Conservation (phyloP, 2,329 filamentous ascomycete genomes). For the Teratosphaeria nubilosa region DNA sequence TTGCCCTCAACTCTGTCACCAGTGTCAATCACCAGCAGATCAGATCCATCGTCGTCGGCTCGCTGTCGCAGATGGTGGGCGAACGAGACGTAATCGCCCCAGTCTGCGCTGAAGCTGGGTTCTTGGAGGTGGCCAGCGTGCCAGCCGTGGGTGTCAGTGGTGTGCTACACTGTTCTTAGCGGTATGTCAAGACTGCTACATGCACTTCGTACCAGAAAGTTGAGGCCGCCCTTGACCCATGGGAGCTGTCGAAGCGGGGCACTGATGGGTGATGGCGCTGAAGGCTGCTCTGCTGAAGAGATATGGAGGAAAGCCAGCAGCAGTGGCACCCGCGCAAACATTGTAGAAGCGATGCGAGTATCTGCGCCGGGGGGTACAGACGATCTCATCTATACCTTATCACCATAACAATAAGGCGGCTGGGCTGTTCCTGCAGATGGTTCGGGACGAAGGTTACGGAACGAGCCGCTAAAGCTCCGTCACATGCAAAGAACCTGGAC, state of each 20-base stretch:
- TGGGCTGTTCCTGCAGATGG: constrained; percentile 1
- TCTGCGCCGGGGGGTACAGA: background rate
- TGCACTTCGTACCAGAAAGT: constrained; percentile 48
- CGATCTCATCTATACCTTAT: background rate
- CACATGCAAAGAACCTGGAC: background rate
- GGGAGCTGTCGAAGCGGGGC: constrained; percentile 74
- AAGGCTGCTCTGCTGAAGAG: constrained; percentile 53
- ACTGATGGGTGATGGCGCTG: constrained; percentile 63
- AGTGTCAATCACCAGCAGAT: constrained; percentile 89
- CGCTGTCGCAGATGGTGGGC: constrained; percentile 68
- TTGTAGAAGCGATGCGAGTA: constrained; percentile 1
- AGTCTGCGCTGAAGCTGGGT: constrained; percentile 87
- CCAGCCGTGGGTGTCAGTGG: constrained; percentile 93
- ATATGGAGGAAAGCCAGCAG: constrained; percentile 17
- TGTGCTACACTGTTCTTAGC: constrained; percentile 43
- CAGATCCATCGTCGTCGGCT: constrained; percentile 67
- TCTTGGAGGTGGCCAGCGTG: constrained; percentile 87
- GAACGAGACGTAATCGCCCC: constrained; percentile 97
- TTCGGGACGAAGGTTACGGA: too few species aligned
- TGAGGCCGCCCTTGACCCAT: constrained; percentile 79
- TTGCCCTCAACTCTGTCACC: constrained; percentile 92
- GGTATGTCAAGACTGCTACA: background rate
- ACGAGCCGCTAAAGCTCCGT: background rate
- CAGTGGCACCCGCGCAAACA: constrained; percentile 10
- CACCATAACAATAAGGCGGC: background rate